Evolutionary conservation across 2,329 filamentous ascomycete species (phyloP).

Genomic region (Colletotrichum viniferum): DNA sequence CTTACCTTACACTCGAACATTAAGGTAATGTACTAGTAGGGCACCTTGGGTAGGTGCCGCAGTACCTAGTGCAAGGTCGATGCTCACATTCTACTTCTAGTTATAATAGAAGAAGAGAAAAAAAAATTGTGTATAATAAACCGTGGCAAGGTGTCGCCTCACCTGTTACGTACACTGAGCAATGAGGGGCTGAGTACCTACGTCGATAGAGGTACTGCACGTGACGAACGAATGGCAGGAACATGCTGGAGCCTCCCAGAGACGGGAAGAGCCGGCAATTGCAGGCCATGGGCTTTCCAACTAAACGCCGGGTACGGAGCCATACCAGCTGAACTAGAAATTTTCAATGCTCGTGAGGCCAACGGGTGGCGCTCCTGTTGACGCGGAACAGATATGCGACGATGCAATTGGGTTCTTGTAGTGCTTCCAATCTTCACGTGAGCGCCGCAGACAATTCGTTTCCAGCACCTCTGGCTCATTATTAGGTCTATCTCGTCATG

Average conservation of each 20-base stretch:
- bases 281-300: not conserved
- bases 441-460: not conserved
- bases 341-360: not conserved
- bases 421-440: not conserved
- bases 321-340: not conserved
- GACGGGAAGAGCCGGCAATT: constrained; percentile 1
- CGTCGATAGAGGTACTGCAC: not conserved
- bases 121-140: not conserved
- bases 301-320: constrained; percentile 6
- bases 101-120: not conserved
- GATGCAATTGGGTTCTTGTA: not conserved
- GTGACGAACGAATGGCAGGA: constrained; percentile 7
- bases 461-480: not conserved
- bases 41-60: too few relatives aligned
- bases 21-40: too few relatives aligned
- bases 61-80: not conserved
- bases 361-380: not conserved
- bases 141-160: not conserved
- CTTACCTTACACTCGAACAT: not conserved
- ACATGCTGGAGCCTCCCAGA: not conserved
- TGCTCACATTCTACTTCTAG: not conserved
- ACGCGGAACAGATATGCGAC: not conserved
- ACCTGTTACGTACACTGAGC: too few relatives aligned
- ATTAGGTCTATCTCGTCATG: not conserved
- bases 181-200: not conserved